phyloP scores from a whole-genome alignment of 768 basidiomycete genomes.

The Boletus edulis region DNA sequence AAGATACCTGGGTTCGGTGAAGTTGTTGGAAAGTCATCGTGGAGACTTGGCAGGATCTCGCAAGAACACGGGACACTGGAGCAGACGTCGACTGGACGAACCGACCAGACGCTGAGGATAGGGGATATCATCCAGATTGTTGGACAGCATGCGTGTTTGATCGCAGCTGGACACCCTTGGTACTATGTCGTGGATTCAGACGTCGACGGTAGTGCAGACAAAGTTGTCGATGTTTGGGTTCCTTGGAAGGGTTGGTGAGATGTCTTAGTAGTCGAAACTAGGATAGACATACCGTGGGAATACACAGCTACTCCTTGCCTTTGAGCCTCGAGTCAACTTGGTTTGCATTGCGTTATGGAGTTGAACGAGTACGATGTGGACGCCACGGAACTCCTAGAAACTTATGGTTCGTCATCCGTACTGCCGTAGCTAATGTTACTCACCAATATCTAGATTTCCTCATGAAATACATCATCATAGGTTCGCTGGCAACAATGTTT shows the following conservation, averaged over 20 bases:
- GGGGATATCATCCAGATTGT: constrained; percentile 70
- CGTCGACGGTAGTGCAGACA: constrained; percentile 42
- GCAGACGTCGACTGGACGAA: constrained; percentile 20
- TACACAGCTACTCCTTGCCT: not conserved
- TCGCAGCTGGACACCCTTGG: constrained; percentile 77
- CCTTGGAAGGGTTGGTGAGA: constrained; percentile 86
- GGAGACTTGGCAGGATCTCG: constrained; percentile 63
- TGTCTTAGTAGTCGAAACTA: not conserved
- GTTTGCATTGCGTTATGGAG: constrained; percentile 42
- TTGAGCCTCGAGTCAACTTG: not conserved
- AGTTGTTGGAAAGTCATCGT: constrained; percentile 60
- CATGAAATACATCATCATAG: constrained; percentile 98
- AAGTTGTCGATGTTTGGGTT: constrained; percentile 80
- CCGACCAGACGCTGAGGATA: constrained; percentile 38
- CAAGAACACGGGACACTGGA: constrained; percentile 80
- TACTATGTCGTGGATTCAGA: constrained; percentile 77
- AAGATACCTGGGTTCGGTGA: constrained; percentile 71
- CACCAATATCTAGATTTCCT: constrained; percentile 74
- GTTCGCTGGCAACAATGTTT: constrained; percentile 39
- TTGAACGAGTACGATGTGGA: constrained; percentile 70
- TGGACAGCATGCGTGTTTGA: constrained; percentile 86
- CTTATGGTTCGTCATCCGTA: constrained; percentile 65
- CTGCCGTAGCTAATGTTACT: constrained; percentile 7
- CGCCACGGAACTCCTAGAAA: constrained; percentile 90
- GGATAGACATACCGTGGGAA: constrained; percentile 21